Conservation (phyloP, 2,329 filamentous ascomycete species). For the Aurifilum marmelostoma region DNA sequence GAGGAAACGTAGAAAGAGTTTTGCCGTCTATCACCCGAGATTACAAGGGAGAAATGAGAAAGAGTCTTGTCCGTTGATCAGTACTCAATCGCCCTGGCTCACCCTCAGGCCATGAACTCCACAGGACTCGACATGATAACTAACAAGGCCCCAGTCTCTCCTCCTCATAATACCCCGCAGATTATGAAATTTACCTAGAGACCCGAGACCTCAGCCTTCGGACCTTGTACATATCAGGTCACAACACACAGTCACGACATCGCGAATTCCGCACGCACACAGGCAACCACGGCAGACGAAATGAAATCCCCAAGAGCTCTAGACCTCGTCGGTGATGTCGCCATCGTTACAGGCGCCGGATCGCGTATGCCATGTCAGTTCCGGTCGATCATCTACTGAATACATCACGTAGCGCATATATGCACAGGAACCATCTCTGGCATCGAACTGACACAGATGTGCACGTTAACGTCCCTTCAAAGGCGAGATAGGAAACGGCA, state of each 20-base stretch:
- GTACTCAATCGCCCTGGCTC: too few species aligned
- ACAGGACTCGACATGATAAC: too few species aligned
- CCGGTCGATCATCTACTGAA: too few species aligned
- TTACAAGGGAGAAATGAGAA: too few species aligned
- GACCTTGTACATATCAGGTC: neutral
- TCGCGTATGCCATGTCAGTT: conserved; percentile 35
- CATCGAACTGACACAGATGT: neutral
- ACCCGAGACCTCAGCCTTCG: neutral
- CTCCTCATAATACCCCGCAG: neutral
- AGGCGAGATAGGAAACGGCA: conserved; percentile 38
- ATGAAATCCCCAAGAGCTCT: conserved; percentile 20
- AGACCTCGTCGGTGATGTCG: conserved; percentile 38
- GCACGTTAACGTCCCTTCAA: too few species aligned
- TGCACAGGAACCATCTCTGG: neutral
- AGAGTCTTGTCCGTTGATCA: too few species aligned
- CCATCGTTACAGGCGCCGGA: conserved; percentile 40
- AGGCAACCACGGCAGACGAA: neutral
- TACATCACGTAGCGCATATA: too few species aligned
- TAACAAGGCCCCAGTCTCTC: neutral
- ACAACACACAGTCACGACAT: neutral
- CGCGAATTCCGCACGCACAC: neutral
- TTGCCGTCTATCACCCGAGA: too few species aligned
- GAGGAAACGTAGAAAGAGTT: too few species aligned
- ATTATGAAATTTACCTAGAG: too few species aligned
- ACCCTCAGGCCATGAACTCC: too few species aligned